A percentile compares a stretch with the other conserved stretches of the same genome.
These are phyloP conservation scores for Aureobasidium sp. DNA, from an alignment of 2,329 filamentous ascomycete species.

Conservation along the genomic window DNA sequence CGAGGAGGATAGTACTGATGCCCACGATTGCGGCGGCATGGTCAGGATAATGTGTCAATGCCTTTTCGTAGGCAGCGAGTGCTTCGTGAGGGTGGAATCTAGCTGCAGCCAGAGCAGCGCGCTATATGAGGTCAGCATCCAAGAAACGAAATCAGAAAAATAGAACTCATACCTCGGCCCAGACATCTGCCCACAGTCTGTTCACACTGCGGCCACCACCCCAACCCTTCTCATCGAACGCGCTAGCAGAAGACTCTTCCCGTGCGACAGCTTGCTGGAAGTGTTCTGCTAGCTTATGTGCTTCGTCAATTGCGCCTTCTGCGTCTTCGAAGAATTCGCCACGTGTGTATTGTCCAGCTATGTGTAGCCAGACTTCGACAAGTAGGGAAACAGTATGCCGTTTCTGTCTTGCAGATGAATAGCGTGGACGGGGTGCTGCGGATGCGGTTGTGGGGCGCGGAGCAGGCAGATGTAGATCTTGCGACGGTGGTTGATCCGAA, in stretches of 20 bases:
- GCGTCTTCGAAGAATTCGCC: slow-evolving; percentile 74
- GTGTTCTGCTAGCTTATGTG: slow-evolving; percentile 61
- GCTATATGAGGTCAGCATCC: slow-evolving; percentile 33
- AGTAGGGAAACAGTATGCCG: slow-evolving; percentile 52
- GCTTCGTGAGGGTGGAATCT: slow-evolving; percentile 58
- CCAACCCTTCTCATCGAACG: slow-evolving; percentile 61
- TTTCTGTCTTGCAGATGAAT: slow-evolving; percentile 42
- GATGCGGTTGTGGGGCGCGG: slow-evolving; percentile 28
- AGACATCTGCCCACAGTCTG: slow-evolving; percentile 76
- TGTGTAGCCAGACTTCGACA: slow-evolving; percentile 79
- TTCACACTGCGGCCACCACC: slow-evolving; percentile 72
- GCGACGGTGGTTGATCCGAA: slow-evolving; percentile 31
- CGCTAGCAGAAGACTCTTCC: slow-evolving; percentile 53
- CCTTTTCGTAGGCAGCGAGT: slow-evolving; percentile 69
- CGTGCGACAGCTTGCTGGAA: slow-evolving; percentile 59
- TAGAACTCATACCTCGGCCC: slow-evolving; percentile 57
- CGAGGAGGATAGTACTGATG: slow-evolving; percentile 74
- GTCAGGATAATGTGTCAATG: slow-evolving; percentile 68
- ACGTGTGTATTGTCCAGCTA: slow-evolving; percentile 77
- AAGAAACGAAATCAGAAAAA: not conserved
- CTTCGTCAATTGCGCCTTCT: slow-evolving; percentile 70
- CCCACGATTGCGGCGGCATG: slow-evolving; percentile 74
- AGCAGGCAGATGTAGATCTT: slow-evolving; percentile 36
- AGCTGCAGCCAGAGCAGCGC: slow-evolving; percentile 57
- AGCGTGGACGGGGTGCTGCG: slow-evolving; percentile 36